These are phyloP conservation scores for Penicillium turbatum DNA, from an alignment of 495 filamentous ascomycete species.

Conservation along the genomic window DNA sequence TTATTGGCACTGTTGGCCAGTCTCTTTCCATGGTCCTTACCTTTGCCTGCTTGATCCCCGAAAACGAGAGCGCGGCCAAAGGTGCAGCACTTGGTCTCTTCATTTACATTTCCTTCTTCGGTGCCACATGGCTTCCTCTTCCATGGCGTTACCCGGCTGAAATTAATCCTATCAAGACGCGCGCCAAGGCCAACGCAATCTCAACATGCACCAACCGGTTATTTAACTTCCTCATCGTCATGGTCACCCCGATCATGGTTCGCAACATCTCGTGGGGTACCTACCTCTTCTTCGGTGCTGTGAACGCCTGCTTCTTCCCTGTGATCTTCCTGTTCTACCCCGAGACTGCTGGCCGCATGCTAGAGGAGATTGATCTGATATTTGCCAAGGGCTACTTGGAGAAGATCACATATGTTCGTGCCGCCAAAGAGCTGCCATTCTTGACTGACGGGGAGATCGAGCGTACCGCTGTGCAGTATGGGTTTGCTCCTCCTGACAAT, in stretches of 20 bases:
- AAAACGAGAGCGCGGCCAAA: constrained; percentile 48
- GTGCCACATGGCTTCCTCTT: constrained; percentile 62
- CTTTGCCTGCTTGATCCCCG: constrained; percentile 68
- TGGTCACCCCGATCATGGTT: constrained; percentile 76
- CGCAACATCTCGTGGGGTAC: constrained; percentile 65
- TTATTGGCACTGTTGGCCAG: constrained; percentile 67
- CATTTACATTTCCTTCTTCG: constrained; percentile 73
- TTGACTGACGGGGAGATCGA: constrained; percentile 62
- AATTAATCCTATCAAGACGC: constrained; percentile 70
- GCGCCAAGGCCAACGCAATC: constrained; percentile 70
- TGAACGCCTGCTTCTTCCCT: constrained; percentile 71
- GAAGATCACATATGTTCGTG: constrained; percentile 69
- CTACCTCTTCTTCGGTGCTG: constrained; percentile 71
- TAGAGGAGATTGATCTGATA: constrained; percentile 79
- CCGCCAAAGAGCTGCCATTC: constrained; percentile 63
- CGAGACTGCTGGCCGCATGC: constrained; percentile 62
- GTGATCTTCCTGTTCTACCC: constrained; percentile 75
- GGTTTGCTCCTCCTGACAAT: constrained; percentile 35
- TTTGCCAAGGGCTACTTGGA: constrained; percentile 75
- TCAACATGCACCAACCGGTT: constrained; percentile 76
- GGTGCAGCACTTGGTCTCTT: constrained; percentile 77
- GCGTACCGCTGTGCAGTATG: constrained; percentile 56
- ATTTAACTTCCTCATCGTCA: constrained; percentile 77
- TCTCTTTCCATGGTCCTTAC: constrained; percentile 67
- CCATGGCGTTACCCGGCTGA: constrained; percentile 62